A percentile compares a stretch with the other conserved stretches of the same genome.
phyloP scores from a whole-genome alignment of 306 rosid genomes.

The Adenanthera pavonina region DNA sequence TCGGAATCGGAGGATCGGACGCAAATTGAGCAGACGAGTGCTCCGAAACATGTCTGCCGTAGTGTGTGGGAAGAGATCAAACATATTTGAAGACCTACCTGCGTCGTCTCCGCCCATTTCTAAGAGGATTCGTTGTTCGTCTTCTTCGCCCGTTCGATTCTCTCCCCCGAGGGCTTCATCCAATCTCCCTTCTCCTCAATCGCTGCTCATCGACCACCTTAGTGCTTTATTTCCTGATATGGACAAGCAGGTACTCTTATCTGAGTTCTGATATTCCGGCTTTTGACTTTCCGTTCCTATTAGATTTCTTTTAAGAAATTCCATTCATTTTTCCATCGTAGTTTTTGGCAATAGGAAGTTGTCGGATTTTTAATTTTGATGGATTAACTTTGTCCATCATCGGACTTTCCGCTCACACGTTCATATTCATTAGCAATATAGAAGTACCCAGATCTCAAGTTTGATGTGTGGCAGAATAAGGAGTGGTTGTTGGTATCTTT shows the following conservation, averaged over 20 bases:
- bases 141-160: conserved; percentile 64
- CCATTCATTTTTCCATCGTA: not conserved
- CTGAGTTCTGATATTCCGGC: not conserved
- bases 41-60: conserved; percentile 91
- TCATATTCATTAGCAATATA: not conserved
- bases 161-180: conserved; percentile 51
- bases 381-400: not conserved
- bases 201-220: conserved; percentile 60
- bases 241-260: conserved; percentile 67
- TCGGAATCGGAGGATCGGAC: conserved; percentile 44
- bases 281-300: not conserved
- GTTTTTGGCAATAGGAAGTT: not conserved
- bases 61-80: conserved; percentile 95
- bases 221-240: conserved; percentile 67
- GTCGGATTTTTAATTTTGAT: not conserved
- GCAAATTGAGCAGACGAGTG: conserved; percentile 56
- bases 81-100: conserved; percentile 73
- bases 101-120: conserved; percentile 56
- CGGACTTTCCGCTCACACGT: not conserved
- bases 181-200: conserved; percentile 38
- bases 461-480: not conserved
- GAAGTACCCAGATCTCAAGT: not conserved
- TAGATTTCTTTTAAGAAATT: not conserved
- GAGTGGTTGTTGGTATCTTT: not conserved
- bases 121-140: conserved; percentile 71